Conservation (phyloP, 805 yeast genomes). For the Nakazawaea ernobii region DNA sequence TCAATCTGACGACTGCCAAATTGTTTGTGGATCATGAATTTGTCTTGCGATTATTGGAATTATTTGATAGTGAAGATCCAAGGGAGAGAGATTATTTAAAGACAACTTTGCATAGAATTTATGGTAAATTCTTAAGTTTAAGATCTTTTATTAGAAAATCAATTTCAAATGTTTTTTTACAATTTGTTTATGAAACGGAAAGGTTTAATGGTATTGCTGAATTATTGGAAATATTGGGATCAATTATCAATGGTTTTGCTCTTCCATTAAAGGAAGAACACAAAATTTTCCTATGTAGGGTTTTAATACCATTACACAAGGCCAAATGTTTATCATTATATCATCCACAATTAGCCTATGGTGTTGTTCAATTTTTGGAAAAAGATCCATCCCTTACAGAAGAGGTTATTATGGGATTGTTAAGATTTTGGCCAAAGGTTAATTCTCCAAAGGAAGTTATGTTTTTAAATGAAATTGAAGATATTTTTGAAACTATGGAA, state of each 20-base stretch:
- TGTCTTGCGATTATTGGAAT: slow-evolving; percentile 71
- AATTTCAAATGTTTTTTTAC: slow-evolving; percentile 87
- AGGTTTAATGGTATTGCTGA: slow-evolving; percentile 95
- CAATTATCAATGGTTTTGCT: slow-evolving; percentile 97
- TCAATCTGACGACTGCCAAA: slow-evolving; percentile 88
- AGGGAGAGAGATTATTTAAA: slow-evolving; percentile 93
- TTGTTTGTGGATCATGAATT: slow-evolving; percentile 91
- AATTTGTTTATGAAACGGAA: slow-evolving; percentile 91
- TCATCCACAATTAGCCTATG: slow-evolving; percentile 96
- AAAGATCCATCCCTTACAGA: slow-evolving; percentile 90
- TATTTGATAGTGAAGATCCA: slow-evolving; percentile 95
- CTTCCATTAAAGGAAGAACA: slow-evolving; percentile 96
- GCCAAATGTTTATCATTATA: slow-evolving; percentile 82
- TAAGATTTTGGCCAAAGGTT: slow-evolving; percentile 95
- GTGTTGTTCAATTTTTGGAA: slow-evolving; percentile 93
- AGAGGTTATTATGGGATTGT: slow-evolving; percentile 90
- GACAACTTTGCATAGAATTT: slow-evolving; percentile 91
- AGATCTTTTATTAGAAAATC: slow-evolving; percentile 89
- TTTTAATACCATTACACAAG: slow-evolving; percentile 88
- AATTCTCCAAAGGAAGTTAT: slow-evolving; percentile 93
- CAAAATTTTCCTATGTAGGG: slow-evolving; percentile 80
- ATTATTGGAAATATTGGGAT: slow-evolving; percentile 88
- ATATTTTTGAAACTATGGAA: slow-evolving; percentile 93
- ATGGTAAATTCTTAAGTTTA: slow-evolving; percentile 87
- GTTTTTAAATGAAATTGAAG: slow-evolving; percentile 95